phyloP scores from a whole-genome alignment of 257 asterid genomes.

The Solanum paucissectum region DNA sequence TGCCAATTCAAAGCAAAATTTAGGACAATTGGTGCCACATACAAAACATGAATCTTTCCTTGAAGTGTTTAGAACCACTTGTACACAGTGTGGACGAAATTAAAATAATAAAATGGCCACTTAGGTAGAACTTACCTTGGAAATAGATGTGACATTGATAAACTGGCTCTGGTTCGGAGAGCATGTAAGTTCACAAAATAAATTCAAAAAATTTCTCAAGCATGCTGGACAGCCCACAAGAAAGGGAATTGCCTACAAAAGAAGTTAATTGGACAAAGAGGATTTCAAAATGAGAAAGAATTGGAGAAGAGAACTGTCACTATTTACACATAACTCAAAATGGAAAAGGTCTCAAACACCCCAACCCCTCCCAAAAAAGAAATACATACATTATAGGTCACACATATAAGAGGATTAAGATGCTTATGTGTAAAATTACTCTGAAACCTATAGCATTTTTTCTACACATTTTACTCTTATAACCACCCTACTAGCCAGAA shows the following conservation, averaged over 20 bases:
- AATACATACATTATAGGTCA: not conserved
- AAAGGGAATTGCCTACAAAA: slow-evolving; percentile 89
- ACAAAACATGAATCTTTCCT: not conserved
- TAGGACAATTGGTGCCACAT: not conserved
- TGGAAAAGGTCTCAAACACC: not conserved
- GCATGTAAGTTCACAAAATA: slow-evolving; percentile 95
- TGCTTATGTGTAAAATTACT: not conserved
- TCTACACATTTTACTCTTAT: not conserved
- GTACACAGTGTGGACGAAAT: not conserved
- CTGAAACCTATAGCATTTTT: not conserved
- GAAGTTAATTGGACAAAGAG: slow-evolving; percentile 20
- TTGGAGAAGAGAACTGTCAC: not conserved
- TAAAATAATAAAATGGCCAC: not conserved
- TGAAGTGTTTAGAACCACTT: not conserved
- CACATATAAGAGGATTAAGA: not conserved
- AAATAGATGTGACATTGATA: slow-evolving; percentile 77
- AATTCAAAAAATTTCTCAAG: slow-evolving; percentile 94
- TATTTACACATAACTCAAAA: not conserved
- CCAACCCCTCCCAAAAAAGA: not conserved
- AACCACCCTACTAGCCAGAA: not conserved
- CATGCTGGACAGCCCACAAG: slow-evolving; percentile 99
- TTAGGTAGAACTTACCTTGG: slow-evolving; percentile 41
- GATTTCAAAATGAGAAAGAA: not conserved
- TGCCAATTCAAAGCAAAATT: not conserved
- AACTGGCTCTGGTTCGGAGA: slow-evolving; percentile 97